Evolutionary conservation across 73 alveolate genomes (phyloP).

Genomic region (Paramecium pentaurelia): DNA sequence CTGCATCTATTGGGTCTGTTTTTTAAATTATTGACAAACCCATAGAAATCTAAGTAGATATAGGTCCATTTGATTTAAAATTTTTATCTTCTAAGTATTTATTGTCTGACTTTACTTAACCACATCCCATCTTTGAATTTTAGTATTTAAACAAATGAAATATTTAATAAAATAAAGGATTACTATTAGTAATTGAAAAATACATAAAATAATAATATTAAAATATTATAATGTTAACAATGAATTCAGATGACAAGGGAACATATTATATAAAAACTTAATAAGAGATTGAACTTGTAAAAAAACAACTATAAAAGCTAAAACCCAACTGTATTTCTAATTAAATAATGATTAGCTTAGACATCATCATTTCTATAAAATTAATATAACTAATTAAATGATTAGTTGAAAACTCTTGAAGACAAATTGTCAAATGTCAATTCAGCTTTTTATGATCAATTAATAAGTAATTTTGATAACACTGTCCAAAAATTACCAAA

Average conservation of each 20-base stretch:
- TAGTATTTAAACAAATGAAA: background rate
- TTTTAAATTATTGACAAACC: background rate
- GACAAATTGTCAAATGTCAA: background rate
- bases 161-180: background rate
- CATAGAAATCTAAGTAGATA: background rate
- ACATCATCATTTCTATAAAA: background rate
- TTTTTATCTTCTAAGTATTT: background rate
- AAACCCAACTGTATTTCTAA: background rate
- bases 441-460: background rate
- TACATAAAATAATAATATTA: background rate
- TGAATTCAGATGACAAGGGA: background rate
- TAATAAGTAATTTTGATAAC: slow-evolving; percentile 21
- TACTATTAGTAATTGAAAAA: background rate
- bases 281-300: slow-evolving; percentile 34
- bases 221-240: background rate
- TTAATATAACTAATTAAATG: slow-evolving; percentile 21
- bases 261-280: background rate
- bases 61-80: background rate
- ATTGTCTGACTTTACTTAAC: background rate
- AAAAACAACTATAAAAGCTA: slow-evolving; percentile 46
- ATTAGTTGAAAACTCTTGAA: background rate
- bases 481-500: slow-evolving; percentile 23
- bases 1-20: background rate
- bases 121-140: background rate
- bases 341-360: background rate